These are phyloP conservation scores for Adansonia grandidieri DNA, from an alignment of 441 rosid genomes.

Conservation along the genomic window DNA sequence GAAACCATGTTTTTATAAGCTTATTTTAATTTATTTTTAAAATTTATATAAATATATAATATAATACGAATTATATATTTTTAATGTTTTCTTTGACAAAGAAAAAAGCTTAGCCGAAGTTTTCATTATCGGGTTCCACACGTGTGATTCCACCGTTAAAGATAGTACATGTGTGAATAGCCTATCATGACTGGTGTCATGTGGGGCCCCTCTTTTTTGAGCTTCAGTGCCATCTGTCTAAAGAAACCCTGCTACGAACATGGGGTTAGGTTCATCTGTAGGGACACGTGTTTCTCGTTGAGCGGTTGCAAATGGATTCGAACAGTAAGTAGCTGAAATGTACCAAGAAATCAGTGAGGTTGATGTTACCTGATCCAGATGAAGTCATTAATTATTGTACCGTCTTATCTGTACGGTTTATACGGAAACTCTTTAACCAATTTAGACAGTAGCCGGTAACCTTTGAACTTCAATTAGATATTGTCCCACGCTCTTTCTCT, in stretches of 20 bases:
- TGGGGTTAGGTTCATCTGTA: background rate
- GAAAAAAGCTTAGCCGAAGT: background rate
- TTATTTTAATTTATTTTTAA: too few species aligned
- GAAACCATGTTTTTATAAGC: too few species aligned
- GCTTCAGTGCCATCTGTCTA: background rate
- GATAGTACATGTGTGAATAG: constrained; percentile 2
- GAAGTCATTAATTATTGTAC: constrained; percentile 1
- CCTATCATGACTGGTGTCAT: background rate
- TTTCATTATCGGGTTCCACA: background rate
- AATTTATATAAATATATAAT: background rate
- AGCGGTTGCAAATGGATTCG: background rate
- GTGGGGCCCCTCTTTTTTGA: background rate
- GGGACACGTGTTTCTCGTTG: background rate
- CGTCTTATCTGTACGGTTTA: constrained; percentile 19
- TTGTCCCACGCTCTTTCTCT: constrained; percentile 20
- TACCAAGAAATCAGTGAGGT: background rate
- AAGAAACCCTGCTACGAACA: background rate
- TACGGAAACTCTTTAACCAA: constrained; percentile 22
- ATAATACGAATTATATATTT: background rate
- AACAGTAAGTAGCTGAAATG: background rate
- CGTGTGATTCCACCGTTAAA: constrained; percentile 5
- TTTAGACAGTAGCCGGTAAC: constrained; percentile 23
- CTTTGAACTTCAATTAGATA: background rate
- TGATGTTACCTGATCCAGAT: background rate
- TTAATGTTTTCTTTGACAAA: background rate